phyloP scores from a whole-genome alignment of 352 stramenopile genomes.

The Pythium vanterpoolii region DNA sequence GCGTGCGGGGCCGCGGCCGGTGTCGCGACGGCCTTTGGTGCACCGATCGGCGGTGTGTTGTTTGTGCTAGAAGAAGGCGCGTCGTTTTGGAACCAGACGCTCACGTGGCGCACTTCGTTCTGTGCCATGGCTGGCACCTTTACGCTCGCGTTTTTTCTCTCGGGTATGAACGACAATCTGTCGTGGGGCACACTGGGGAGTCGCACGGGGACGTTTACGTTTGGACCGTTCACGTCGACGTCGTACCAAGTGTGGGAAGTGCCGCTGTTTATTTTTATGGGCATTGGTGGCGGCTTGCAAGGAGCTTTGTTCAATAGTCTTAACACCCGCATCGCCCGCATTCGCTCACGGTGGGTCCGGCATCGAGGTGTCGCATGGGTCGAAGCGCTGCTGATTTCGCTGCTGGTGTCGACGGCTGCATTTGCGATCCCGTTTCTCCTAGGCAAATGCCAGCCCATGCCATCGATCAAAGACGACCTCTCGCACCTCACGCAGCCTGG shows the following conservation, averaged over 20 bases:
- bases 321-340: slow-evolving; percentile 92
- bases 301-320: slow-evolving; percentile 95
- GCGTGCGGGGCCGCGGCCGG: slow-evolving; percentile 96
- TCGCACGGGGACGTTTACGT: slow-evolving; percentile 81
- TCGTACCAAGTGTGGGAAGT: slow-evolving; percentile 94
- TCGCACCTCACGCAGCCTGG: slow-evolving; percentile 41
- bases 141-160: slow-evolving; percentile 84
- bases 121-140: slow-evolving; percentile 93
- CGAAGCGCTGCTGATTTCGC: slow-evolving; percentile 61
- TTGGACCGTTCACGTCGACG: slow-evolving; percentile 88
- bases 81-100: slow-evolving; percentile 97
- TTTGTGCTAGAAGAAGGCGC: slow-evolving; percentile 98
- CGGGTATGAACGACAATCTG: slow-evolving; percentile 47
- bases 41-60: slow-evolving; percentile 97
- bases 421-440: slow-evolving; percentile 84
- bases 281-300: slow-evolving; percentile 95
- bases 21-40: slow-evolving; percentile 96
- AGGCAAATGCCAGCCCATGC: slow-evolving; percentile 53
- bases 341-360: slow-evolving; percentile 52
- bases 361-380: slow-evolving; percentile 60
- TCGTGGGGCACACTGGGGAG: slow-evolving; percentile 53
- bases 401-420: slow-evolving; percentile 55
- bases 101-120: slow-evolving; percentile 98
- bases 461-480: slow-evolving; percentile 51
- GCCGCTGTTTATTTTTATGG: slow-evolving; percentile 95